These are phyloP conservation scores for Cylindrotheca fusiformis DNA, from an alignment of 108 stramenopile genomes.

Conservation along the genomic window DNA sequence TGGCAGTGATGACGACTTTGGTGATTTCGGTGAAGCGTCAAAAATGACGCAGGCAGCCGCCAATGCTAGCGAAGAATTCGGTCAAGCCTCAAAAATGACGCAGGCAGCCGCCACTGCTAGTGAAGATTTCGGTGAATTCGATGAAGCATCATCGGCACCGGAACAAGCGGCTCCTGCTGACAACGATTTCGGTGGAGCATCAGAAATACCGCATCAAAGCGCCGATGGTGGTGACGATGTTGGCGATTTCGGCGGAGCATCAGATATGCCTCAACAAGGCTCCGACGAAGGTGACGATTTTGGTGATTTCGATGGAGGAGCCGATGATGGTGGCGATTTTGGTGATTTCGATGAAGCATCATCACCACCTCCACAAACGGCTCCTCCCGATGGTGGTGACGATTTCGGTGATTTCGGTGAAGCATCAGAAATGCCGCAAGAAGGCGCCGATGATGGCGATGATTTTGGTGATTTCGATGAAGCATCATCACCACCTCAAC, in stretches of 20 bases:
- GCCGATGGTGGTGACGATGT: conserved; percentile 5
- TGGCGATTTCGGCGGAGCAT: conserved; percentile 3
- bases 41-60: not conserved
- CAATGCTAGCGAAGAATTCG: not conserved
- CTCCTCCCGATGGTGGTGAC: not conserved
- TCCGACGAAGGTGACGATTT: conserved; percentile 6
- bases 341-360: conserved; percentile 24
- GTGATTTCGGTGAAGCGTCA: conserved; percentile 25
- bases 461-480: conserved; percentile 23
- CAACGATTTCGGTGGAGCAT: not conserved
- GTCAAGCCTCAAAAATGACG: no score
- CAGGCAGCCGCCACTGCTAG: not conserved
- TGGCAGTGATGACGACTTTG: not conserved
- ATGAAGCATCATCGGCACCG: not conserved
- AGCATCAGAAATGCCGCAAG: not conserved
- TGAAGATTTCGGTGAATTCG: not conserved
- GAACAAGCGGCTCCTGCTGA: not conserved
- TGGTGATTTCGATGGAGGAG: conserved; percentile 1
- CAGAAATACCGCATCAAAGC: not conserved
- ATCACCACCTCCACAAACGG: not conserved
- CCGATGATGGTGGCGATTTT: conserved; percentile 21
- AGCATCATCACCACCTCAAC: not conserved
- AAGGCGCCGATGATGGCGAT: conserved; percentile 1
- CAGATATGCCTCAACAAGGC: not conserved
- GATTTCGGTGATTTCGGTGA: no score